phyloP scores from a whole-genome alignment of 805 yeast species.

The Wickerhamiella brachini region DNA sequence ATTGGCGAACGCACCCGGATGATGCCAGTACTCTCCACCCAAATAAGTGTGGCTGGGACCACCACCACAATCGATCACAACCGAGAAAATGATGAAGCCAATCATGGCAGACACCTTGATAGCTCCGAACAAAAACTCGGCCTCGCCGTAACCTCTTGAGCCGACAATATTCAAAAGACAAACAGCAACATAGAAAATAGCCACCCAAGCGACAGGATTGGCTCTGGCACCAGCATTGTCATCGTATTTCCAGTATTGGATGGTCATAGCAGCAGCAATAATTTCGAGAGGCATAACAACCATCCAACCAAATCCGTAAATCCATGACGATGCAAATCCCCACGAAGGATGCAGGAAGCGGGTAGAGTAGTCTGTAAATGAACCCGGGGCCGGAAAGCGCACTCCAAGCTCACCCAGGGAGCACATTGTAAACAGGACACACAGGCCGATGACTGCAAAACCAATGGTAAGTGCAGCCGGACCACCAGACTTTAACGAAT shows the following conservation, averaged over 20 bases:
- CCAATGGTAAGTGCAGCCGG: constrained; percentile 43
- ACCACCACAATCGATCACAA: constrained; percentile 35
- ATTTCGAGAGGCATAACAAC: constrained; percentile 50
- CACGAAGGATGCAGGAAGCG: constrained; percentile 52
- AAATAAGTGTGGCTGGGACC: constrained; percentile 49
- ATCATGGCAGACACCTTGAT: constrained; percentile 44
- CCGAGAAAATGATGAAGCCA: constrained; percentile 47
- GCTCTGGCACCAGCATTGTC: constrained; percentile 27
- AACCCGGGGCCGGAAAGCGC: constrained; percentile 50
- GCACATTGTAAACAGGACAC: constrained; percentile 56
- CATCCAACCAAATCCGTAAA: constrained; percentile 41
- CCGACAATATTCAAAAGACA: constrained; percentile 39
- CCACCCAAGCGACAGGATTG: constrained; percentile 42
- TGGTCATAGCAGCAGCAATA: constrained; percentile 44
- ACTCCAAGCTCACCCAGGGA: constrained; percentile 60
- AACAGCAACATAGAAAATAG: constrained; percentile 39
- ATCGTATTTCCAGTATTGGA: constrained; percentile 39
- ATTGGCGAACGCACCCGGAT: constrained; percentile 50
- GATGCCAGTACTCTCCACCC: constrained; percentile 56
- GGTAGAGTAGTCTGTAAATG: constrained; percentile 51
- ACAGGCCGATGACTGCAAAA: constrained; percentile 54
- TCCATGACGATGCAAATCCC: constrained; percentile 58
- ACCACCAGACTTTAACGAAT: constrained; percentile 57
- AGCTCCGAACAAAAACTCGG: constrained; percentile 44
- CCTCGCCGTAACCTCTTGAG: constrained; percentile 49